These are phyloP conservation scores for Erysimum cheiranthoides DNA, from an alignment of 345 rosid genomes.

Conservation along the genomic window DNA sequence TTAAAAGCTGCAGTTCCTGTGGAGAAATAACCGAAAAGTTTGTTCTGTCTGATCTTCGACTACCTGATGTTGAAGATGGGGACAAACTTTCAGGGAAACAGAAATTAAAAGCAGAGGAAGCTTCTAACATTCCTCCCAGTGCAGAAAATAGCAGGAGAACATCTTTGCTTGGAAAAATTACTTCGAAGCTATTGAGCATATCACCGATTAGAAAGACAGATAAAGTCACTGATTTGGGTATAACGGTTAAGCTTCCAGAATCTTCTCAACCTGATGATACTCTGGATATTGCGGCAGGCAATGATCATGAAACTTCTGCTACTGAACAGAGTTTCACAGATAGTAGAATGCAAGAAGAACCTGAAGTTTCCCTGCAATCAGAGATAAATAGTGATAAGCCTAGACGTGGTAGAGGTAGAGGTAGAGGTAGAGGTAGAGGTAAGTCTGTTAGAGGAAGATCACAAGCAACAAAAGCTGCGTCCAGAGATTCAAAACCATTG, in stretches of 20 bases:
- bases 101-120: constrained; percentile 36
- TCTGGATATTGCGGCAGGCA: constrained; percentile 42
- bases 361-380: constrained; percentile 69
- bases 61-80: constrained; percentile 54
- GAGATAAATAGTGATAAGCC: constrained; percentile 48
- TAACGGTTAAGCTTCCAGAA: constrained; percentile 34
- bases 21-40: constrained; percentile 63
- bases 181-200: constrained; percentile 62
- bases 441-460: constrained; percentile 60
- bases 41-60: constrained; percentile 60
- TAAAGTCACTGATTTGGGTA: constrained; percentile 38
- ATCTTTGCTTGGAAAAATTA: constrained; percentile 72
- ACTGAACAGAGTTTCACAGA: constrained; percentile 61
- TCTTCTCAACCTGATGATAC: constrained; percentile 31
- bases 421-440: constrained; percentile 54
- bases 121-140: constrained; percentile 45
- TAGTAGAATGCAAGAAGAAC: constrained; percentile 54
- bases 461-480: constrained; percentile 56
- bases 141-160: constrained; percentile 44
- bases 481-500: constrained; percentile 63
- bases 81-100: constrained; percentile 36
- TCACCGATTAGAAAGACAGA: constrained; percentile 61
- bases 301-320: constrained; percentile 53
- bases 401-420: constrained; percentile 45
- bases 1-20: constrained; percentile 63